phyloP scores from a whole-genome alignment of 805 yeast genomes.

The Teunomyces stri region DNA sequence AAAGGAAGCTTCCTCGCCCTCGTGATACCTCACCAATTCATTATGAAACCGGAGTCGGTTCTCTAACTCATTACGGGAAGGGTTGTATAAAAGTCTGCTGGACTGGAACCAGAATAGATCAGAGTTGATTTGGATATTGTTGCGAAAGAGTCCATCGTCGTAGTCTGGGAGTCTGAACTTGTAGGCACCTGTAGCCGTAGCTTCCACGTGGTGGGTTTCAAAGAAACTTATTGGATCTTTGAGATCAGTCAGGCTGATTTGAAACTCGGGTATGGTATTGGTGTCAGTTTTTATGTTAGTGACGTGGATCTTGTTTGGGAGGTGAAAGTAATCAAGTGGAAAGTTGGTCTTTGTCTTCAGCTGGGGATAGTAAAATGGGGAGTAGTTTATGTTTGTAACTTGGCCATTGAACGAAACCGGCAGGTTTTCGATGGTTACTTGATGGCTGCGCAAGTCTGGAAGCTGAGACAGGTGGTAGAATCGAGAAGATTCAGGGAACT shows the following conservation, averaged over 20 bases:
- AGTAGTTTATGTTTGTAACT: slow-evolving; percentile 30
- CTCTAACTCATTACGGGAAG: slow-evolving; percentile 40
- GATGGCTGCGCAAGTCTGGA: slow-evolving; percentile 23
- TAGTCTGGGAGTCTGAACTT: slow-evolving; percentile 63
- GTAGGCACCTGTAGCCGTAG: slow-evolving; percentile 66
- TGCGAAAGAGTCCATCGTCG: slow-evolving; percentile 16
- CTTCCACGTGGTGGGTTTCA: slow-evolving; percentile 51
- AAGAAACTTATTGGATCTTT: slow-evolving; percentile 65
- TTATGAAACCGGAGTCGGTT: slow-evolving; percentile 48
- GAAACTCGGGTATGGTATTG: background rate
- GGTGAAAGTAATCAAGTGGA: slow-evolving; percentile 41
- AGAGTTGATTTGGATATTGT: slow-evolving; percentile 35
- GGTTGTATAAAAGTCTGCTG: slow-evolving; percentile 46
- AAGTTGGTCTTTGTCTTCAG: slow-evolving; percentile 42
- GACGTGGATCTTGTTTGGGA: slow-evolving; percentile 25
- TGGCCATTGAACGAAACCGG: slow-evolving; percentile 22
- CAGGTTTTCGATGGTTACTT: slow-evolving; percentile 14
- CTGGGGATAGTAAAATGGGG: slow-evolving; percentile 48
- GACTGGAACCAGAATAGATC: slow-evolving; percentile 53
- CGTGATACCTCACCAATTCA: slow-evolving; percentile 44
- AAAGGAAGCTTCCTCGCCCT: background rate
- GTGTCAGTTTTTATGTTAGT: slow-evolving; percentile 6
- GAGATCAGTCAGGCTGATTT: slow-evolving; percentile 33
- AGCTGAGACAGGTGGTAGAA: slow-evolving; percentile 20
- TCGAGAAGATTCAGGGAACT: slow-evolving; percentile 25